Evolutionary conservation across 495 filamentous ascomycete species (phyloP), one percentile per base, ranked within the genome.

Genomic region (Tuber umbilicatum): DNA sequence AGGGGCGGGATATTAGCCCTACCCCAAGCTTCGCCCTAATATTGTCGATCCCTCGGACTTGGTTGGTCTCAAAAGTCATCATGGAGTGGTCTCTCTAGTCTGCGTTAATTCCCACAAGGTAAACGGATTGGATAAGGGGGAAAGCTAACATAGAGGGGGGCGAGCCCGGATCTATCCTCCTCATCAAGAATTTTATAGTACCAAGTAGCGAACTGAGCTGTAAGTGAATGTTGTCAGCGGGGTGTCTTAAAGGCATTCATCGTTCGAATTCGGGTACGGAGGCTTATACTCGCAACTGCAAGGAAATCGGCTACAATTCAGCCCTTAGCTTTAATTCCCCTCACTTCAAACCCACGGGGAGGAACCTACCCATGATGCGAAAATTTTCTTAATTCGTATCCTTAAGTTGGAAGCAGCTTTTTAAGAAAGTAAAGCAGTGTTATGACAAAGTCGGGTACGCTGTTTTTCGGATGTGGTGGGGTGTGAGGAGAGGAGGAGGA

Each of bases 121-220:
- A 23, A 17, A 31, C 27, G 5, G 14, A 31, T 12, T 64, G 55
- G 3, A 35, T 5, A 42, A 3, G 38, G 70, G 45, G 45, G 60
- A 68, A 67, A 76, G 84, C 87, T 73, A 88, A 97, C 94, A 86
- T 98, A 98, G 85, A 97, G 91, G 70, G 84, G 79, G 2, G 84
- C 85, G 38, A 98, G 87, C 17, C 82, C 76, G 37, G 75, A 76
- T 64, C 2, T 47, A 73, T 93, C 90, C 83, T 91, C 83, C 69
- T 74, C 69, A 83, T 97, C 94, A 84, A 97, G 97, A 70, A 89
- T 90, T 73, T 89, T 84, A 87, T 97, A 97, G 90, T 97, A 98
- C 87, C 90, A 94, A 38, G 89, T 74, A 70, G 93, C 90, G 84
- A 98, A 98, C 81, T 94, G 86, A 77, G 87, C 94, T 97, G 70